Base-by-base conservation (phyloP, 1,284 basidiomycete genomes). In the Rhodofomes roseus region DNA sequence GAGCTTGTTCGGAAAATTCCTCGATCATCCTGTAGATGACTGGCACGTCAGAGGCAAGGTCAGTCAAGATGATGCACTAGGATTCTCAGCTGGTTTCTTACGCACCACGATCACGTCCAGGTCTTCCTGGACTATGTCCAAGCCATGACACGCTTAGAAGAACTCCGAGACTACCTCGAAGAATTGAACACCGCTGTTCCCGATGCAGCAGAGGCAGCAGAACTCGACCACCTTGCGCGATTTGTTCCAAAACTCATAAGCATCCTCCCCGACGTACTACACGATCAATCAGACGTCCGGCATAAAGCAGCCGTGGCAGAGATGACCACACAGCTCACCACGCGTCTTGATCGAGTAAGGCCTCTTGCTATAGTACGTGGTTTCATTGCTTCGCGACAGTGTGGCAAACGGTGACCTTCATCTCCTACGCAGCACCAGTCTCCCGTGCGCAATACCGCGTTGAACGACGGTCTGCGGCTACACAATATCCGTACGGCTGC, bases 21-120 rank as follows among this genome's bases (percentile, higher is more conserved):
- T 79, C 31, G 81, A 81, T 14, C 82, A 82, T 39, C 73, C 79
- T 16, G 83, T 95, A 1, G 82, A 84, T 31, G 85, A 85, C 1
- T 96, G 93, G 92, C 80, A 86, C 67, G 80, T 85, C 46, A 85
- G 88, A 51, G 94, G 93, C 60, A 90, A 93, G 81, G 92, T 90
- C 64, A 50, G 77, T 73, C 18, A 20, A 34, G 11, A 34, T 34
- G 5, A 34, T 4, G 11, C 5, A 34, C 11, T 11, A 34, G 31
- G 27, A 18, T 52, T 34, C 36, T 8, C 37, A 20, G 58, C 51
- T 37, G 50, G 20, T 43, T 58, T 23, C 58, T 37, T 40, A 29
- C 63, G 62, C 36, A 60, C 56, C 36, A 29, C 61, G 12, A 14
- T 54, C 57, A 46, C 44, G 20, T 54, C 6, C 63, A 92, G 90